phyloP scores from a whole-genome alignment of 495 filamentous ascomycete genomes.

The Penicillium canariense region DNA sequence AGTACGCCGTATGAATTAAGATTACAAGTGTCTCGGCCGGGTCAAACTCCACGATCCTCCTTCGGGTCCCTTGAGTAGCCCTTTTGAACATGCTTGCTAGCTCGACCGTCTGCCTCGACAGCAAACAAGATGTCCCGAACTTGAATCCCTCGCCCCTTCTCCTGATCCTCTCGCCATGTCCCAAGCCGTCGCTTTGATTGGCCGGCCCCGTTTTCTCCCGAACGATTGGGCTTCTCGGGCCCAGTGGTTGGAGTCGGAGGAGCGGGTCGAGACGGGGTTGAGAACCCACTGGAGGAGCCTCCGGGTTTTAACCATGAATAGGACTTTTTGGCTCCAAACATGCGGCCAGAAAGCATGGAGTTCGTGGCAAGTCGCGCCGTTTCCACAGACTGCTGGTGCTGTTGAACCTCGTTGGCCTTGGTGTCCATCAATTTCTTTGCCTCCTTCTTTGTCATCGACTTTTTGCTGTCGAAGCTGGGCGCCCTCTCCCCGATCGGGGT shows the following conservation, averaged over 20 bases:
- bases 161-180: slow-evolving; percentile 48
- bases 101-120: slow-evolving; percentile 49
- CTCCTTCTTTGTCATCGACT: slow-evolving; percentile 55
- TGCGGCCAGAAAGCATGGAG: slow-evolving; percentile 43
- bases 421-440: slow-evolving; percentile 50
- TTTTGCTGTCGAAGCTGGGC: slow-evolving; percentile 48
- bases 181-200: slow-evolving; percentile 39
- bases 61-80: slow-evolving; percentile 45
- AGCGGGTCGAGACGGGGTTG: slow-evolving; percentile 37
- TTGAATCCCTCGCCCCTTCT: slow-evolving; percentile 46
- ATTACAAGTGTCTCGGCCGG: slow-evolving; percentile 14
- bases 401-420: slow-evolving; percentile 48
- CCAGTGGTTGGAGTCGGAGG: slow-evolving; percentile 34
- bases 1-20: slow-evolving; percentile 16
- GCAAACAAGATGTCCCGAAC: slow-evolving; percentile 51
- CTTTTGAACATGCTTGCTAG: slow-evolving; percentile 43
- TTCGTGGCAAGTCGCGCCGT: slow-evolving; percentile 47
- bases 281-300: slow-evolving; percentile 38
- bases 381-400: slow-evolving; percentile 50
- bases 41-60: slow-evolving; percentile 39
- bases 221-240: slow-evolving; percentile 31
- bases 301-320: slow-evolving; percentile 47
- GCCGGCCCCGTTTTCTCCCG: slow-evolving; percentile 29
- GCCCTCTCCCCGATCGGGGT: slow-evolving; percentile 43
- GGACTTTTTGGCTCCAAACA: slow-evolving; percentile 46